Percentiles rank a stretch among this genome's conserved stretches.
Evolutionary conservation across 1,284 basidiomycete genomes (phyloP).

Genomic region (Fomitopsis pinicola): DNA sequence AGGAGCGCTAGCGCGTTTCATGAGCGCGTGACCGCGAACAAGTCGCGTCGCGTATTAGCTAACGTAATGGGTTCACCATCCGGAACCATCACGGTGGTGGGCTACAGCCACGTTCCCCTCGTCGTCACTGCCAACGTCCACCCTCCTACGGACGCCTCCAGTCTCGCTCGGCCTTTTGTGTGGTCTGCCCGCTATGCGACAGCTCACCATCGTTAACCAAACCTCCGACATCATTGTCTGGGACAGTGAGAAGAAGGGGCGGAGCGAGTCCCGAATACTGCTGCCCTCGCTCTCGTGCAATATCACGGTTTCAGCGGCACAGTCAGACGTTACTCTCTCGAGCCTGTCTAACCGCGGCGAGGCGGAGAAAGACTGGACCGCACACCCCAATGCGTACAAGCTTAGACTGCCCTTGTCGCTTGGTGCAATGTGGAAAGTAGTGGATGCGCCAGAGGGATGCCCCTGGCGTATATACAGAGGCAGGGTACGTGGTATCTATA

Average conservation of each 20-base stretch:
- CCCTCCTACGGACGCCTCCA: background rate
- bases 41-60: background rate
- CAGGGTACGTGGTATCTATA: slow-evolving; percentile 45
- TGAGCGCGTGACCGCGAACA: background rate
- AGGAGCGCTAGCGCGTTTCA: background rate
- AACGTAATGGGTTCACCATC: background rate
- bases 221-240: slow-evolving; percentile 13
- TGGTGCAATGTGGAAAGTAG: slow-evolving; percentile 36
- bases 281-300: slow-evolving; percentile 24
- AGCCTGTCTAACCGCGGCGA: background rate
- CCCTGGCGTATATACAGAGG: slow-evolving; percentile 56
- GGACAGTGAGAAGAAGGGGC: background rate
- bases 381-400: slow-evolving; percentile 8
- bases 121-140: background rate
- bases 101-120: background rate
- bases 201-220: slow-evolving; percentile 17
- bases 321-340: slow-evolving; percentile 6
- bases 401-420: slow-evolving; percentile 13
- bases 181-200: slow-evolving; percentile 10
- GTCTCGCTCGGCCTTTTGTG: background rate
- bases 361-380: slow-evolving; percentile 10
- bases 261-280: slow-evolving; percentile 13
- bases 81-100: background rate
- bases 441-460: slow-evolving; percentile 37
- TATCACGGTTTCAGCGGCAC: slow-evolving; percentile 17